Percentiles rank a stretch among this genome's conserved stretches.
Evolutionary conservation across 768 basidiomycete species (phyloP).

Genomic region (Leccinum barrowsii): DNA sequence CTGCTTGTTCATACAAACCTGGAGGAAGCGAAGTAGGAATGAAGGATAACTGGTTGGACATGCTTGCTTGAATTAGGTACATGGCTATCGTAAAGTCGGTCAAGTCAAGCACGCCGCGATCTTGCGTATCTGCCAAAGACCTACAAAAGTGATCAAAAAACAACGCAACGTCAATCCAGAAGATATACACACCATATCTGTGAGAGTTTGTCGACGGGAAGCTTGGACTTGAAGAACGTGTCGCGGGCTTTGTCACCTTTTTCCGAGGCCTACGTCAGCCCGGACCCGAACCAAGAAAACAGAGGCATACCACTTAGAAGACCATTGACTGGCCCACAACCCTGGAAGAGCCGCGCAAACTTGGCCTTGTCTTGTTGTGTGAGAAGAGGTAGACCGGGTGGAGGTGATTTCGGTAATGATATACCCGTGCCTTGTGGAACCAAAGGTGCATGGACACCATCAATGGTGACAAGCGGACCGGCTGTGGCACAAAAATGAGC

Average conservation of each 20-base stretch:
- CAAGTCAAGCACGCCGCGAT: conserved; percentile 82
- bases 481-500: conserved; percentile 44
- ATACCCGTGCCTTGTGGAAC: conserved; percentile 54
- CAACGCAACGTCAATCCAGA: background rate
- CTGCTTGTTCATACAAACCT: conserved; percentile 81
- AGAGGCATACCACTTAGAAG: conserved; percentile 65
- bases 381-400: conserved; percentile 58
- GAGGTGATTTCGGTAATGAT: conserved; percentile 61
- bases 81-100: conserved; percentile 94
- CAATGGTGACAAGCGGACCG: conserved; percentile 79
- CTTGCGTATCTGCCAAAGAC: conserved; percentile 93
- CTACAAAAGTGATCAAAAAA: conserved; percentile 37
- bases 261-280: background rate
- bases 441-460: conserved; percentile 53
- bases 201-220: conserved; percentile 80
- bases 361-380: conserved; percentile 80
- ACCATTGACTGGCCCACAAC: conserved; percentile 69
- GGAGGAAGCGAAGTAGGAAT: conserved; percentile 77
- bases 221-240: conserved; percentile 87
- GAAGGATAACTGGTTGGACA: conserved; percentile 71
- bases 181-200: conserved; percentile 77
- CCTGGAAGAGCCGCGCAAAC: conserved; percentile 75
- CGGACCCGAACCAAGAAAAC: background rate
- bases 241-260: conserved; percentile 84
- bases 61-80: conserved; percentile 92